Conservation (phyloP, 148 eudicot genomes). For the Tetragonia tetragonoides region DNA sequence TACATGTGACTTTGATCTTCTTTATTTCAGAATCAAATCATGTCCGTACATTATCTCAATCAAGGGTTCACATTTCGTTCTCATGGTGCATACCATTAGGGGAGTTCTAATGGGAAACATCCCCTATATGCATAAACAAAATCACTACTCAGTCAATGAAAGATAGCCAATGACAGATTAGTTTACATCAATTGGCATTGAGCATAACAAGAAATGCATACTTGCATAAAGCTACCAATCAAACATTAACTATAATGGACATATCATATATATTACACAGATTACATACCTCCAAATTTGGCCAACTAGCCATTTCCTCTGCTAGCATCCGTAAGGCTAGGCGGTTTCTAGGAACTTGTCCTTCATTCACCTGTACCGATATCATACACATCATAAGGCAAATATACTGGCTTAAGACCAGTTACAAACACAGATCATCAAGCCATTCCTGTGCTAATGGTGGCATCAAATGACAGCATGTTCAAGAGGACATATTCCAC, state of each 20-base stretch:
- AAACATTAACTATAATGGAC: background rate
- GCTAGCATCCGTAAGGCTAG: slow-evolving; percentile 67
- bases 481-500: too few species aligned
- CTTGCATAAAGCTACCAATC: background rate
- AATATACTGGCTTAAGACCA: background rate
- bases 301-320: slow-evolving; percentile 87
- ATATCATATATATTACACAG: background rate
- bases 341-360: slow-evolving; percentile 65
- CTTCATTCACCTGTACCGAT: slow-evolving; percentile 66
- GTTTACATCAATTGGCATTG: background rate
- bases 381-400: slow-evolving; percentile 4
- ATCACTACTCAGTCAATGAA: background rate
- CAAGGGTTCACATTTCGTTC: too few species aligned
- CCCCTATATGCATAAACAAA: too few species aligned
- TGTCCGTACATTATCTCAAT: too few species aligned
- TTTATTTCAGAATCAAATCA: too few species aligned
- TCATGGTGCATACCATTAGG: too few species aligned
- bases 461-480: background rate
- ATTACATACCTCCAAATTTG: slow-evolving; percentile 74
- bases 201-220: background rate
- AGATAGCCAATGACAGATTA: background rate
- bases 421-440: background rate
- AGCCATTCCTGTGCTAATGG: background rate
- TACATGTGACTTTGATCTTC: too few species aligned
- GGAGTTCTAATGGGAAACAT: background rate